Evolutionary conservation across 805 yeast genomes (phyloP), one percentile per base, ranked within the genome.

Genomic region (Wickerhamomyces canadensis): DNA sequence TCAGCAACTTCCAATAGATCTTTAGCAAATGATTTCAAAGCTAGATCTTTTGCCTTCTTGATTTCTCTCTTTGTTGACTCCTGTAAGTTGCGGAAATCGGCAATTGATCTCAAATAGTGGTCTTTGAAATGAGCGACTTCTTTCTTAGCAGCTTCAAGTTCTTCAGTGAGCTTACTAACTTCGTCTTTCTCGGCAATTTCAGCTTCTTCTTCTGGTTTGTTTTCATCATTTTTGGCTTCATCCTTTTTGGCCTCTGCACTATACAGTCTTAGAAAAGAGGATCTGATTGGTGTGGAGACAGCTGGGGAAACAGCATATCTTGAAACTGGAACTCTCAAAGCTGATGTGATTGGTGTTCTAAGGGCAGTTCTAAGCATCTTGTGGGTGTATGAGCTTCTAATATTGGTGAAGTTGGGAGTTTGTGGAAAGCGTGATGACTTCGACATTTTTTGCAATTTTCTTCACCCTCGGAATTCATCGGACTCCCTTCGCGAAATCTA

Each of bases 31-130:
- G 47, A 40, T 43, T 54, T 54, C 30, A 54, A 41, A 2, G 59
- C 57, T 26, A 54, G 44, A 16, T 54, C 59, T 37, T 46, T 53
- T 14, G 59, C 49, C 36, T 54, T 54, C 35, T 50, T 40, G 37
- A 53, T 52, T 37, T 54, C 59, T 42, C 58, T 48, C 41, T 52
- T 49, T 14, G 59, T 54, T 16, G 56, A 44, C 17, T 52, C 58
- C 36, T 54, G 59, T 37, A 54, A 43, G 40, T 54, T 54, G 36
- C 57, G 46, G 48, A 54, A 54, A 35, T 54, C 59, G 13, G 59
- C 59, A 37, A 52, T 42, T 15, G 59, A 48, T 39, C 59, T 51
- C 21, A 48, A 22, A 31, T 47, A 50, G 30, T 37, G 42, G 40
- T 51, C 55, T 38, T 52, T 54, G 48, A 53, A 50, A 26, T 46